Evolutionary conservation across 2,329 filamentous ascomycete genomes (phyloP).

Genomic region (Alternaria rosae): DNA sequence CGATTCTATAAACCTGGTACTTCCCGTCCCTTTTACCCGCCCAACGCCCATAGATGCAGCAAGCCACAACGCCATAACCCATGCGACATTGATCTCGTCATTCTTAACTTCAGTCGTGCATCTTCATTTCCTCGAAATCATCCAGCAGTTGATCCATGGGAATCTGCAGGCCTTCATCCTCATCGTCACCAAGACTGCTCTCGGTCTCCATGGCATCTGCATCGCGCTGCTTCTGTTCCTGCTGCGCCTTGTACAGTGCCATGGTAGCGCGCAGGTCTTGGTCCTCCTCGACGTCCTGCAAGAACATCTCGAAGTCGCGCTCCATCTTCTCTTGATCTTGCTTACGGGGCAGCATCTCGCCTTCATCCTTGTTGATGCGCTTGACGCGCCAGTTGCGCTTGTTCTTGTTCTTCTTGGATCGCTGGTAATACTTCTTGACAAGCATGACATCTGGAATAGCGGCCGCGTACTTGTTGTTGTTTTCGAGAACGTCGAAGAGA

Average conservation of each 20-base stretch:
- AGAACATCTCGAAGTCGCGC: constrained; percentile 94
- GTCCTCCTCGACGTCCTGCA: constrained; percentile 96
- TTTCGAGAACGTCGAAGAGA: constrained; percentile 85
- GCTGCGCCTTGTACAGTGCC: constrained; percentile 79
- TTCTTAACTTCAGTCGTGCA: constrained; percentile 59
- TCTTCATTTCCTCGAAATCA: constrained; percentile 88
- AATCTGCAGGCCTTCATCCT: constrained; percentile 64
- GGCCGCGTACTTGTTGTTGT: constrained; percentile 72
- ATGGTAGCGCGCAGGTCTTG: constrained; percentile 83
- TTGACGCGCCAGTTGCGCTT: constrained; percentile 89
- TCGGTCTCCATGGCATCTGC: constrained; percentile 73
- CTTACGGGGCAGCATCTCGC: constrained; percentile 85
- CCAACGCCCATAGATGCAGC: constrained; percentile 16
- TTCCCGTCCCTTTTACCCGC: not conserved
- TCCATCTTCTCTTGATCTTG: constrained; percentile 88
- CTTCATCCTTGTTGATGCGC: constrained; percentile 90
- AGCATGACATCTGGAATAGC: constrained; percentile 90
- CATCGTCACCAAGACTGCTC: constrained; percentile 58
- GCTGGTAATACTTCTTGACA: constrained; percentile 95
- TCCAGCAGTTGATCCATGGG: constrained; percentile 73
- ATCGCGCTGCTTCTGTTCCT: constrained; percentile 64
- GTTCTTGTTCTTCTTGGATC: constrained; percentile 73
- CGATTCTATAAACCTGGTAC: not conserved
- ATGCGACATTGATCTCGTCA: not conserved
- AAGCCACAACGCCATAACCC: constrained; percentile 6